Evolutionary conservation across 2,329 filamentous ascomycete species (phyloP), one percentile per base, ranked within the genome.

Genomic region (Teratosphaeriaceae sp.): DNA sequence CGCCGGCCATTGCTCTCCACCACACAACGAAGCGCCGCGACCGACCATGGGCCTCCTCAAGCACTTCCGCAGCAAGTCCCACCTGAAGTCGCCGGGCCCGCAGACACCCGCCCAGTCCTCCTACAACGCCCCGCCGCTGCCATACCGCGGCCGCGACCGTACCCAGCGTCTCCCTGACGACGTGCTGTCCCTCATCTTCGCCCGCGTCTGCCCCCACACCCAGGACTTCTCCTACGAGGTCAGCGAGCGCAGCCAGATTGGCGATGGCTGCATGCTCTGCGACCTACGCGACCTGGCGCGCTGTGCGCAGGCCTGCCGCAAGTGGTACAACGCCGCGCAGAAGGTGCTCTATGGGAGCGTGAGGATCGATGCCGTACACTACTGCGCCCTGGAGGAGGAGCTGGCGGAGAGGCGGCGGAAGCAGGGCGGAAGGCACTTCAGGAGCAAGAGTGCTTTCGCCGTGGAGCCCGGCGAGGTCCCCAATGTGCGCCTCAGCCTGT

Each of bases 311-410:
- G 85, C 87, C 39, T 86, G 79, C 63, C 79, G 79, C 56, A 73
- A 74, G 56, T 97, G 89, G 89, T 74, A 74, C 52, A 58, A 65
- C 20, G 65, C 72, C n/a, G 77, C 76, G 26, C 73, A 74, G 49
- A 63, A 68, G 22, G 55, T 79, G 41, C 68, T 82, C 85, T 94
- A 73, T 64, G 82, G 83, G 57, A 89, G 88, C 70, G 82, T 97
- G 52, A 85, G 89, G 46, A 92, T 97, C 62, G 90, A 97, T 62
- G 79, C 85, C 15, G 89, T 96, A 23, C 90, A 97, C 67, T 96
- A 95, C 68, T 97, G 90, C 71, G 80, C 85, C 51, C 83, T 85
- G 56, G 90, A 97, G 65, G 82, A 85, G 46, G 72, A 84, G 54
- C 78, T 95, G 26, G 79, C 85, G 41, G 86, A 90, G 55, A 81